Conservation (phyloP, 2,329 filamentous ascomycete genomes). For the Macrophomina pseudophaseolina region DNA sequence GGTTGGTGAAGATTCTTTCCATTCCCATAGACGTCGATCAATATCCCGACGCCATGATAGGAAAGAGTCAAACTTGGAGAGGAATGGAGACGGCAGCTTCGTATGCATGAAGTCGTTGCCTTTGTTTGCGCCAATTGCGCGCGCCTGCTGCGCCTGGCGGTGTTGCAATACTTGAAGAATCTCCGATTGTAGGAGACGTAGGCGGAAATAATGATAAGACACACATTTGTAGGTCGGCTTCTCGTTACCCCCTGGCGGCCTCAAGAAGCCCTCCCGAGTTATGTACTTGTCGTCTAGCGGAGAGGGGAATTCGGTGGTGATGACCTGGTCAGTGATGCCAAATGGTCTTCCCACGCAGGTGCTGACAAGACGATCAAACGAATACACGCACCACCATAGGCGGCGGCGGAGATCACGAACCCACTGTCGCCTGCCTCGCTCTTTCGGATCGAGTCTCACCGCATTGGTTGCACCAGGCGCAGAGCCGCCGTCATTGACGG, state of each 20-base stretch:
- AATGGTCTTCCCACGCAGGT: constrained; percentile 93
- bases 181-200: constrained; percentile 89
- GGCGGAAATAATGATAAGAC: constrained; percentile 87
- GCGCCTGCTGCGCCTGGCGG: constrained; percentile 82
- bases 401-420: constrained; percentile 83
- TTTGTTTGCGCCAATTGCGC: constrained; percentile 67
- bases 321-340: constrained; percentile 92
- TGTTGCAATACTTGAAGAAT: constrained; percentile 93
- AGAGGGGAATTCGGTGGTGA: constrained; percentile 94
- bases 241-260: constrained; percentile 60
- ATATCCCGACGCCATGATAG: constrained; percentile 87
- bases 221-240: constrained; percentile 88
- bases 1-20: constrained; percentile 82
- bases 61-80: constrained; percentile 83
- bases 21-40: constrained; percentile 79
- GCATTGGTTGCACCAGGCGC: constrained; percentile 21
- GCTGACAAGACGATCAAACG: constrained; percentile 90
- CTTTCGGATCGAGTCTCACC: constrained; percentile 54
- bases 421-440: constrained; percentile 77
- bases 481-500: constrained; percentile 39
- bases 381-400: constrained; percentile 97
- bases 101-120: constrained; percentile 77
- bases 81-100: constrained; percentile 80
- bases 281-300: constrained; percentile 87
- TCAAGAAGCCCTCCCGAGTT: constrained; percentile 74